Evolutionary conservation across 352 stramenopile genomes (phyloP), one percentile per base, ranked within the genome.

Genomic region (Phytopythium mirpurense): DNA sequence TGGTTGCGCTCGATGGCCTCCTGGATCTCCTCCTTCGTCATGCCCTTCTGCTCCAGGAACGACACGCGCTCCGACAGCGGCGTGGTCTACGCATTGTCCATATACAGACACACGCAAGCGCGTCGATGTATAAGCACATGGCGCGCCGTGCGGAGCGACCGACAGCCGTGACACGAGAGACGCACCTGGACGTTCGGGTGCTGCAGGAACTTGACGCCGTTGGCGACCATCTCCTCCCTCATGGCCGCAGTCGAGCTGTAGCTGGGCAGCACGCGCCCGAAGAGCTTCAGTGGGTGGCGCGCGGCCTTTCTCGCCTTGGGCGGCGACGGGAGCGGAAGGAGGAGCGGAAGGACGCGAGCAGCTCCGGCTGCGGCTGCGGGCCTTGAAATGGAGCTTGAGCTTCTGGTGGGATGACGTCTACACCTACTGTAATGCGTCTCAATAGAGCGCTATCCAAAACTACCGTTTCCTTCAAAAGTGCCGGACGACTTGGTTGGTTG

Each of bases 1-100:
- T 88, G 68, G 48, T 79, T 63, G 24, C 74, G 68, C 50, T 93
- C 79, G 18, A 93, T 86, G 19, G 82, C 72, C 57, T 86, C 71
- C 55, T 90, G 80, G 42, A 90, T 90, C 62, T 88, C 82, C 48
- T 90, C 71, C 44, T 88, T 87, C 12, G 71, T 86, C 73, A 93
- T 72, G 4, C 82, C 82, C 60, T 93, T 93, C 40, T 83, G 73
- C 61, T 90, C 82, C 29, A 93, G 59, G 57, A 93, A 93, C 12
- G 67, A 76, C 51, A 90, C 72, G 35, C 82, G 79, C 59, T 93
- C 79, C 1, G 79, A 87, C 44, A 93, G 58, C 29, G 82, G 82
- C 55, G 82, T 90, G 10, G 76, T 44, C 70, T 80, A 24, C 12
- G n/a, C n/a, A n/a, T n/a, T n/a, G n/a, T n/a, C n/a, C n/a, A n/a